phyloP scores from a whole-genome alignment of 2,329 filamentous ascomycete genomes.

The Neopestalotiopsis rosae region DNA sequence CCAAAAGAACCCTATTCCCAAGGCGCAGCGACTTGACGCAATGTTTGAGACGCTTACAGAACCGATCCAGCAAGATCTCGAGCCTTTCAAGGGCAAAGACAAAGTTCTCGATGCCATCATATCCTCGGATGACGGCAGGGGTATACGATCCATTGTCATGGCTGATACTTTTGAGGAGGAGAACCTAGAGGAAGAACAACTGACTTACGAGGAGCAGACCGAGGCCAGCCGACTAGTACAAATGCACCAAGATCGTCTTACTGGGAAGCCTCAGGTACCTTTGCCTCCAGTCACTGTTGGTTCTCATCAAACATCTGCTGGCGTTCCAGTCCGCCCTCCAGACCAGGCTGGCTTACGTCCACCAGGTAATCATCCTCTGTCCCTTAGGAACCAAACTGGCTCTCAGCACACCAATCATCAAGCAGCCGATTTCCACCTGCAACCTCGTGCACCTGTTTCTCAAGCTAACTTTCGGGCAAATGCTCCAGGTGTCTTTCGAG shows the following conservation, averaged over 20 bases:
- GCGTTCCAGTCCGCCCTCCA: neutral
- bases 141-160: conserved; percentile 63
- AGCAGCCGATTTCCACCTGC: no score
- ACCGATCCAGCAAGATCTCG: conserved; percentile 56
- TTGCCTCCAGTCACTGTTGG: neutral
- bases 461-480: no score
- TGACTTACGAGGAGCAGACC: conserved; percentile 66
- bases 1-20: conserved; percentile 76
- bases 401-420: no score
- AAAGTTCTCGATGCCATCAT: conserved; percentile 59
- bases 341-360: neutral
- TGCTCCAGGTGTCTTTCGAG: no score
- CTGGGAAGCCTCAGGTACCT: conserved; percentile 14
- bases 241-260: conserved; percentile 29
- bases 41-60: conserved; percentile 65
- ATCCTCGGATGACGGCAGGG: conserved; percentile 38
- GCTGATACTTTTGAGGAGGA: conserved; percentile 78
- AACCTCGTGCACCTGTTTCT: no score
- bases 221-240: conserved; percentile 53
- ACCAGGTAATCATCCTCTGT: no score
- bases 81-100: conserved; percentile 66
- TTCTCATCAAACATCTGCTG: neutral
- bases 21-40: conserved; percentile 60
- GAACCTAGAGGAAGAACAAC: conserved; percentile 57
- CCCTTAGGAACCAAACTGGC: no score